These are phyloP conservation scores for Trichoderma afroharzianum DNA, from an alignment of 2,329 filamentous ascomycete genomes.

Conservation along the genomic window DNA sequence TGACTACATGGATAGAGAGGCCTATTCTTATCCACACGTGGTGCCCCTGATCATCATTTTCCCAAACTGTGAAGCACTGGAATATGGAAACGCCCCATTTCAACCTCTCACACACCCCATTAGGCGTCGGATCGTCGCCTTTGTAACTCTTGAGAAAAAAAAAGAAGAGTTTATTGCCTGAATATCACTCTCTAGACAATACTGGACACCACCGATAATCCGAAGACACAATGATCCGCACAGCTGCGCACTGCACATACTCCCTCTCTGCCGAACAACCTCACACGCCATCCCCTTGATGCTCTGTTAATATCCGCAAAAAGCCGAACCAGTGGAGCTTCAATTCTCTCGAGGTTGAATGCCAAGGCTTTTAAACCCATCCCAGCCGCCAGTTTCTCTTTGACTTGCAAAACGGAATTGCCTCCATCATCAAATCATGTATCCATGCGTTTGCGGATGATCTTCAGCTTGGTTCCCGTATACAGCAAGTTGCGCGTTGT, in stretches of 20 bases:
- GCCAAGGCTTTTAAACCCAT: not conserved
- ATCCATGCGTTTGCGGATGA: not conserved
- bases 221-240: not conserved
- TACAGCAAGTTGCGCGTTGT: not conserved
- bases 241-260: not conserved
- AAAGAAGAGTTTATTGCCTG: not conserved
- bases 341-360: not conserved
- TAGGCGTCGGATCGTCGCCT: not conserved
- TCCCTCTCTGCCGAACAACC: not conserved
- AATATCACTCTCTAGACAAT: not conserved
- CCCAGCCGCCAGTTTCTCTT: not conserved
- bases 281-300: not conserved
- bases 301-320: not conserved
- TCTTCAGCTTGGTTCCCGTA: not conserved
- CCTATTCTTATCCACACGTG: not conserved
- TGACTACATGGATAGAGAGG: not conserved
- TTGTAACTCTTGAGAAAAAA: not conserved
- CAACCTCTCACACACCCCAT: not conserved
- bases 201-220: not conserved
- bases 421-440: not conserved
- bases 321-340: not conserved
- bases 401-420: not conserved
- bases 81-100: not conserved
- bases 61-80: not conserved
- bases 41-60: conserved; percentile 7